phyloP scores from a whole-genome alignment of 768 basidiomycete species.

The Rubroboletus pulcherrimus region DNA sequence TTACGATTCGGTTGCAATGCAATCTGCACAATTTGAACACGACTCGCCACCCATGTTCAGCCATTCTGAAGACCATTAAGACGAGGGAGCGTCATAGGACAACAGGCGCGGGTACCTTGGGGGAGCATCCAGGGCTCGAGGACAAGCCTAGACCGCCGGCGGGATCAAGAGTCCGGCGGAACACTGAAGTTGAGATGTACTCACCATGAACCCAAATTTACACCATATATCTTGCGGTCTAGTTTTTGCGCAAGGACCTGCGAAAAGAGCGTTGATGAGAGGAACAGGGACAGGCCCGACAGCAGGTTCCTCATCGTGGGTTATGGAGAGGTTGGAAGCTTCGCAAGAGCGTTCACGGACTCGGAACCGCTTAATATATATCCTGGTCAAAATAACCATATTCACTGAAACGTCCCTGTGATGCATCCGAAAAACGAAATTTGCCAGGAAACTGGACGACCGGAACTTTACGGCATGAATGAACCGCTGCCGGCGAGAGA shows the following conservation, averaged over 20 bases:
- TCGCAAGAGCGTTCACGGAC: background rate
- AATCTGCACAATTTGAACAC: conserved; percentile 56
- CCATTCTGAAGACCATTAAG: conserved; percentile 50
- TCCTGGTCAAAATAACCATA: background rate
- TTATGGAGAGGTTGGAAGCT: background rate
- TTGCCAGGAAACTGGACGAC: background rate
- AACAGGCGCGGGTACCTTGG: conserved; percentile 37
- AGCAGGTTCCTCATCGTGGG: conserved; percentile 20
- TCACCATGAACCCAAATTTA: conserved; percentile 67
- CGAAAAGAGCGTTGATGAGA: conserved; percentile 16
- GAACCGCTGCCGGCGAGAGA: background rate
- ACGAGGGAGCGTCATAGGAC: background rate
- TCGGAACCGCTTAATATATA: conserved; percentile 7
- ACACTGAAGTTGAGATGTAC: conserved; percentile 8
- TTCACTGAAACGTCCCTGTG: background rate
- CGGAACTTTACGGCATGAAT: background rate
- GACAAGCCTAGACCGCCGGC: conserved; percentile 51
- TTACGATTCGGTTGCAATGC: conserved; percentile 68
- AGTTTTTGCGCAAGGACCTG: conserved; percentile 21
- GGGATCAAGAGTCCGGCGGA: background rate
- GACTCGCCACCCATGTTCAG: conserved; percentile 63
- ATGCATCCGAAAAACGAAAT: background rate
- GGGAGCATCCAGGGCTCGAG: conserved; percentile 85
- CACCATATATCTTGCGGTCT: conserved; percentile 57
- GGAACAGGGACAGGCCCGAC: conserved; percentile 10